Evolutionary conservation across 2,329 filamentous ascomycete genomes (phyloP).

Genomic region (Ambrosiella beaveri): DNA sequence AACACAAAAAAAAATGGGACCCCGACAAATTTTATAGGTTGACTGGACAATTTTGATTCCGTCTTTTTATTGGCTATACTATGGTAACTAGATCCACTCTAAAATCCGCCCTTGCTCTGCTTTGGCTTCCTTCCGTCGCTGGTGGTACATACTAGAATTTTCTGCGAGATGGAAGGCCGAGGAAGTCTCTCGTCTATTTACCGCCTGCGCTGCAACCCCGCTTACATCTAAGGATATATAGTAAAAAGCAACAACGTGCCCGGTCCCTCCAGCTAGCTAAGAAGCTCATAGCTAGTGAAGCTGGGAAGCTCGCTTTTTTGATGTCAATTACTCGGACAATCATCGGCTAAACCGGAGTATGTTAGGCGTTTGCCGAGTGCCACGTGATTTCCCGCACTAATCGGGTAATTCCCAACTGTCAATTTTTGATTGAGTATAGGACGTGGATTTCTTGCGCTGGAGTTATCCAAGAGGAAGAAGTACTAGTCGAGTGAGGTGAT

Average conservation of each 20-base stretch:
- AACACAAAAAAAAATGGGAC: slow-evolving; percentile 8
- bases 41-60: neutral
- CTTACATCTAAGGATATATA: no score
- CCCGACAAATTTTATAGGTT: slow-evolving; percentile 10
- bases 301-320: neutral
- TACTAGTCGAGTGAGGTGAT: no score
- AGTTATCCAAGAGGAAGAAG: neutral
- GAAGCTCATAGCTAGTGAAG: neutral
- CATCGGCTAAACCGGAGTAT: slow-evolving; percentile 4
- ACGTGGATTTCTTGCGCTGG: neutral
- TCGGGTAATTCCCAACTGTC: neutral
- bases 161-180: slow-evolving; percentile 10
- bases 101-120: neutral
- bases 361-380: neutral
- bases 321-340: neutral
- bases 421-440: neutral
- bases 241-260: no score
- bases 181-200: neutral
- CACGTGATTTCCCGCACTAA: neutral
- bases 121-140: slow-evolving; percentile 1
- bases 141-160: slow-evolving; percentile 11
- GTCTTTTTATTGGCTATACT: slow-evolving; percentile 8
- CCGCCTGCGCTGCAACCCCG: neutral
- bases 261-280: no score
- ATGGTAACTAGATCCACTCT: neutral